phyloP scores from a whole-genome alignment of 768 basidiomycete species.

The Xerocomellus dryophilus region DNA sequence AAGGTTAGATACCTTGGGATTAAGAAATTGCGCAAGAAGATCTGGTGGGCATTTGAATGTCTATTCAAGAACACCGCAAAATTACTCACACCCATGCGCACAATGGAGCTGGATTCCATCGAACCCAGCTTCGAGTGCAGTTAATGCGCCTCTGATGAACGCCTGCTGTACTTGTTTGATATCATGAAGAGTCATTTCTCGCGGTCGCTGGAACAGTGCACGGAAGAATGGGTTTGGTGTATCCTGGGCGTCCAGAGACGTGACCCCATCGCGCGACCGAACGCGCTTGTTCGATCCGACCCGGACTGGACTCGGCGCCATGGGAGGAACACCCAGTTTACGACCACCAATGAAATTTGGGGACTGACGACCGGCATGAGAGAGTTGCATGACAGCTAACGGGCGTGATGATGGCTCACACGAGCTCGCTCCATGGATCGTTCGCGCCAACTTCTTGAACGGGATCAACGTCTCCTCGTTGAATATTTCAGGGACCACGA shows the following conservation, averaged over 20 bases:
- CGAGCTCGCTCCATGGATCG: constrained; percentile 43
- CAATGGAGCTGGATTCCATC: constrained; percentile 86
- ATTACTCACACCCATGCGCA: constrained; percentile 76
- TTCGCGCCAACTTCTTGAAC: constrained; percentile 47
- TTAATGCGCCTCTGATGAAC: constrained; percentile 65
- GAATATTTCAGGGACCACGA: constrained; percentile 51
- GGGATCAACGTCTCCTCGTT: constrained; percentile 44
- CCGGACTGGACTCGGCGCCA: constrained; percentile 67
- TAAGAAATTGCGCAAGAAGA: constrained; percentile 76
- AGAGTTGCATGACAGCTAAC: constrained; percentile 78
- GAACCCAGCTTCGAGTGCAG: constrained; percentile 69
- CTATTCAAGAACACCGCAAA: not conserved
- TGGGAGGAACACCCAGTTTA: constrained; percentile 52
- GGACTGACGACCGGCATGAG: constrained; percentile 82
- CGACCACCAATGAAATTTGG: constrained; percentile 69
- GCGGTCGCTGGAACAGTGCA: constrained; percentile 62
- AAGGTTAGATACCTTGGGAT: constrained; percentile 51
- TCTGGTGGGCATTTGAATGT: constrained; percentile 41
- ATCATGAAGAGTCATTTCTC: constrained; percentile 54
- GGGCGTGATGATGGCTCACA: constrained; percentile 8
- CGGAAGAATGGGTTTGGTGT: constrained; percentile 29
- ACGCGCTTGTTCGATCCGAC: constrained; percentile 36
- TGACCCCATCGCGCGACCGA: constrained; percentile 4
- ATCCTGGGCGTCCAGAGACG: constrained; percentile 4
- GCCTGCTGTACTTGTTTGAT: constrained; percentile 56